Evolutionary conservation across 305 asterid genomes (phyloP).

Genomic region (Nicotiana rustica): DNA sequence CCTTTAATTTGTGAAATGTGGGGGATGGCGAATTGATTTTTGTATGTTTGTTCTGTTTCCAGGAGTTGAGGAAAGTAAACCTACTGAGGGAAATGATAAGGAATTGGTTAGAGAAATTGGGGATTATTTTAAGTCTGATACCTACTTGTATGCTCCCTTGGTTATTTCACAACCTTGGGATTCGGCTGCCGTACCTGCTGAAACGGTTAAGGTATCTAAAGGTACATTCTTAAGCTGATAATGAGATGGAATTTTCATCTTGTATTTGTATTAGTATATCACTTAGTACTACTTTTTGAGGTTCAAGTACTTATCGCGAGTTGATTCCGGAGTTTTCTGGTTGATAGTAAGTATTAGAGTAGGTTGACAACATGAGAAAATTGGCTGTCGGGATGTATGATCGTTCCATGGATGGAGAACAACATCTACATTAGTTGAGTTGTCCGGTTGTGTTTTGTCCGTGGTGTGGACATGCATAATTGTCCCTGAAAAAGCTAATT

Average conservation of each 20-base stretch:
- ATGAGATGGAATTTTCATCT: neutral
- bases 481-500: neutral
- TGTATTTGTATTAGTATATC: neutral
- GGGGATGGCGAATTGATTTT: neutral
- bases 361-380: neutral
- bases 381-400: neutral
- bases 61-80: slow-evolving; percentile 42
- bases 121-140: slow-evolving; percentile 58
- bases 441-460: neutral
- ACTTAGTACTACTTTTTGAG: neutral
- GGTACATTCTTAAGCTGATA: slow-evolving; percentile 1
- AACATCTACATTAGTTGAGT: neutral
- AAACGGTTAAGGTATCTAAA: slow-evolving; percentile 33
- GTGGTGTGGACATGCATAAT: neutral
- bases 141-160: slow-evolving; percentile 64
- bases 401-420: neutral
- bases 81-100: slow-evolving; percentile 41
- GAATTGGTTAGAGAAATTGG: slow-evolving; percentile 39
- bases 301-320: neutral
- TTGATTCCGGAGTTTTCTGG: neutral
- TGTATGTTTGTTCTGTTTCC: slow-evolving; percentile 34
- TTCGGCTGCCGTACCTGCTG: neutral
- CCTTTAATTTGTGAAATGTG: neutral
- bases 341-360: neutral
- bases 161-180: slow-evolving; percentile 37